phyloP scores from a whole-genome alignment of 306 rosid genomes.

The Acacia crassicarpa region DNA sequence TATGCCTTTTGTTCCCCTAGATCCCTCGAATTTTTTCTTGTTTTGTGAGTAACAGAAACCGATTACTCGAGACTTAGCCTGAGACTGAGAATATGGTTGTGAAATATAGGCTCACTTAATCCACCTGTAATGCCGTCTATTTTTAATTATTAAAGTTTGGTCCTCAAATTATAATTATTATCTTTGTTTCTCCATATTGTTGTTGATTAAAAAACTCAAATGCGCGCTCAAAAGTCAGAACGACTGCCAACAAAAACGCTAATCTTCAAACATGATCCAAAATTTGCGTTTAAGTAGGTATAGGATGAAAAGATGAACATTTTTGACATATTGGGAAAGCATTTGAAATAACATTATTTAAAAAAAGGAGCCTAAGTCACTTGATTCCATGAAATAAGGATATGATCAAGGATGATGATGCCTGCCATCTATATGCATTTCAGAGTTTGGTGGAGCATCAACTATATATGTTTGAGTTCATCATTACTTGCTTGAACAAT shows the following conservation, averaged over 20 bases:
- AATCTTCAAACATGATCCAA: background rate
- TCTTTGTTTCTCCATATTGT: background rate
- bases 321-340: background rate
- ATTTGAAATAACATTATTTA: background rate
- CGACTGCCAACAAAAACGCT: background rate
- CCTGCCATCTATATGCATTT: background rate
- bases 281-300: no score
- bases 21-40: no score
- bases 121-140: background rate
- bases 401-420: background rate
- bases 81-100: background rate
- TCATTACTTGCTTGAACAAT: background rate
- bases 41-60: no score
- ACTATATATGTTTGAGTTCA: background rate
- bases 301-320: background rate
- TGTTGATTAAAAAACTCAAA: background rate
- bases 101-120: background rate
- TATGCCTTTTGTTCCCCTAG: no score
- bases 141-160: background rate
- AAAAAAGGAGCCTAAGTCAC: background rate
- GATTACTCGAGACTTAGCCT: no score
- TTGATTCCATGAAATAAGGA: background rate
- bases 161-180: background rate
- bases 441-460: background rate
- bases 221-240: background rate